Evolutionary conservation across 176 grass and related monocot genomes (phyloP).

Genomic region (Alopecurus myosuroides): DNA sequence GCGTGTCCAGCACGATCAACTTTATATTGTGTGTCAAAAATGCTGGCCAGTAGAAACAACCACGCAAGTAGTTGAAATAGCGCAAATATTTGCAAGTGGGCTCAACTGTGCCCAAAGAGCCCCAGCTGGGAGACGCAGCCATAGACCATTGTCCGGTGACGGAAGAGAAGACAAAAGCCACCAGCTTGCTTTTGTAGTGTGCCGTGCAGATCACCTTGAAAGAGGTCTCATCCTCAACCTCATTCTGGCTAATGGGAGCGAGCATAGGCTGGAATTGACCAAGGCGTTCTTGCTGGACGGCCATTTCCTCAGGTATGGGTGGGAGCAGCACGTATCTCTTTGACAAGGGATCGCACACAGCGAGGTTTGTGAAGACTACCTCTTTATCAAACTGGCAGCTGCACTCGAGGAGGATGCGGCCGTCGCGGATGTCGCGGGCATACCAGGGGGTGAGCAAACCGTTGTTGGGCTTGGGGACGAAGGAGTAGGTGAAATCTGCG

Average conservation of each 20-base stretch:
- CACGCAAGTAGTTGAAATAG: too few species aligned
- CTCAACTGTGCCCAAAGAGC: not conserved
- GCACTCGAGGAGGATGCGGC: not conserved
- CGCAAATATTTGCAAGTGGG: too few species aligned
- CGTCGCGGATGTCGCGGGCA: too few species aligned
- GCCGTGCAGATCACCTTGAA: constrained; percentile 18
- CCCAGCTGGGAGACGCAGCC: not conserved
- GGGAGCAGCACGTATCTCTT: not conserved
- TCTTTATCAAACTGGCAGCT: too few species aligned
- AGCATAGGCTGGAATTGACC: not conserved
- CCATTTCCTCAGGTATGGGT: not conserved
- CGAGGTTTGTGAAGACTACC: not conserved
- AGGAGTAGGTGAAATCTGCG: not conserved
- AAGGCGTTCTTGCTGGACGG: not conserved
- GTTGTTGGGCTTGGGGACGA: too few species aligned
- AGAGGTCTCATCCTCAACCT: not conserved
- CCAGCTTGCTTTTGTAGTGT: not conserved
- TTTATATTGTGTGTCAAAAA: too few species aligned
- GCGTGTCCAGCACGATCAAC: not conserved
- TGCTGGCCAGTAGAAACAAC: too few species aligned
- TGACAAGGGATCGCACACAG: constrained; percentile 10
- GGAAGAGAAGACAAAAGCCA: not conserved
- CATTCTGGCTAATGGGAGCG: not conserved
- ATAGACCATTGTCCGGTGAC: not conserved
- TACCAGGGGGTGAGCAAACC: too few species aligned